Evolutionary conservation across 495 filamentous ascomycete genomes (phyloP), one percentile per base, ranked within the genome.

Genomic region (Aspergillus ostianus): DNA sequence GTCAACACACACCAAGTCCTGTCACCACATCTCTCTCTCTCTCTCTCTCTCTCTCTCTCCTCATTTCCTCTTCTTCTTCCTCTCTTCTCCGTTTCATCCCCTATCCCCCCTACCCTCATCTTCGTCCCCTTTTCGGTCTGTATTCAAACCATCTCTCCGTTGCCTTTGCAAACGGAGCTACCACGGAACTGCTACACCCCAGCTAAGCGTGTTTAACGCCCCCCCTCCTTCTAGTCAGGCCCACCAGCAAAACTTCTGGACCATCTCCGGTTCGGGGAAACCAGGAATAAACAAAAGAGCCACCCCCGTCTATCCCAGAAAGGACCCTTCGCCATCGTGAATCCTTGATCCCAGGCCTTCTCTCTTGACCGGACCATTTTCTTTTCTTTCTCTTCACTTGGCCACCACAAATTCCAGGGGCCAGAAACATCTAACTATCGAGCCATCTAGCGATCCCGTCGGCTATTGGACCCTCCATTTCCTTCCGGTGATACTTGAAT

Each of bases 281-380:
- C 21, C 47, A 19, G 18, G 47, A 49, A 32, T 32, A 41, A 41
- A 41, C 9, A 8, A 41, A 41, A 41, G 36, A 41, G 30, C 30
- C 10, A 32, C 30, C 36, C 0, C 10, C 4, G 12, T 15, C 4
- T 15, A 41, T 41, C 36, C 36, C 36, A 41, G 36, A 41, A 4
- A 41, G 36, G 47, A 49, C 48, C 15, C 19, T 51, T 49, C 46
- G 53, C 41, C 10, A 17, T 41, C 50, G 23, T 19, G 51, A 29
- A 53, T 36, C 26, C 51, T 36, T 29, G 51, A 53, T 19, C n/a
- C 51, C 51, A 53, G 36, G 36, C 36, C 36, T 4, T 41, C 13
- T 21, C 58, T 17, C 50, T 62, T 44, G 55, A 21, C 51, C 47
- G 63, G 62, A 62, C 55, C 48, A 58, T n/a, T 67, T 52, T 53